phyloP scores from a whole-genome alignment of 1,139 yeast species.

The Debaryomyces udenii region DNA sequence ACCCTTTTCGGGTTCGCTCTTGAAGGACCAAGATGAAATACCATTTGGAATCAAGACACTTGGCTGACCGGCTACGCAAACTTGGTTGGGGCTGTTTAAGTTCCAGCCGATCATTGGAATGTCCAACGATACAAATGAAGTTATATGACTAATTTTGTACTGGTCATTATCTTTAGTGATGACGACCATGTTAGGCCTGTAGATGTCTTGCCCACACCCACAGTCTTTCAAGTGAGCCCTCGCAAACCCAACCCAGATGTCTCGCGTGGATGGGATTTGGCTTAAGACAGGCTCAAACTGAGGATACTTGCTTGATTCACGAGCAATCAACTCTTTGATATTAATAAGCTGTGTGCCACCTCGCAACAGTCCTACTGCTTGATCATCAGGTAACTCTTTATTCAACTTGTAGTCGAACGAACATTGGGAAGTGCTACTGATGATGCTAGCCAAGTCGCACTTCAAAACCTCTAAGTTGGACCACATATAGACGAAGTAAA shows the following conservation, averaged over 20 bases:
- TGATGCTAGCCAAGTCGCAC: conserved; percentile 28
- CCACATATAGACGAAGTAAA: conserved; percentile 40
- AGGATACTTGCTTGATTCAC: neutral
- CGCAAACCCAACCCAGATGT: conserved; percentile 42
- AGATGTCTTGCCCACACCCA: conserved; percentile 50
- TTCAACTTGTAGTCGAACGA: conserved; percentile 27
- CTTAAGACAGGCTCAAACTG: conserved; percentile 12
- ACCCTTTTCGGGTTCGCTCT: conserved; percentile 11
- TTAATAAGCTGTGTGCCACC: conserved; percentile 41
- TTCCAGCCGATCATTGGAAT: conserved; percentile 38
- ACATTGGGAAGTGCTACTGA: conserved; percentile 28
- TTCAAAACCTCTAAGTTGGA: conserved; percentile 36
- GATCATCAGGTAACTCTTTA: conserved; percentile 16
- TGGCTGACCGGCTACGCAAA: conserved; percentile 33
- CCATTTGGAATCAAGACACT: conserved; percentile 43
- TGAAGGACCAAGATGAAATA: conserved; percentile 33
- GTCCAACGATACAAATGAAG: conserved; percentile 41
- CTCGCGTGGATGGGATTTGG: conserved; percentile 20
- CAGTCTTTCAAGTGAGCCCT: conserved; percentile 48
- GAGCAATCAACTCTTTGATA: conserved; percentile 26
- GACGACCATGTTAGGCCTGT: conserved; percentile 50
- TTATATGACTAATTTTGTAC: conserved; percentile 33
- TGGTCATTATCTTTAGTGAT: conserved; percentile 35
- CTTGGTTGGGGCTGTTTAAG: conserved; percentile 22
- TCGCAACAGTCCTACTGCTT: conserved; percentile 33